These are phyloP conservation scores for Mycena galopus DNA, from an alignment of 768 basidiomycete genomes.

Conservation along the genomic window DNA sequence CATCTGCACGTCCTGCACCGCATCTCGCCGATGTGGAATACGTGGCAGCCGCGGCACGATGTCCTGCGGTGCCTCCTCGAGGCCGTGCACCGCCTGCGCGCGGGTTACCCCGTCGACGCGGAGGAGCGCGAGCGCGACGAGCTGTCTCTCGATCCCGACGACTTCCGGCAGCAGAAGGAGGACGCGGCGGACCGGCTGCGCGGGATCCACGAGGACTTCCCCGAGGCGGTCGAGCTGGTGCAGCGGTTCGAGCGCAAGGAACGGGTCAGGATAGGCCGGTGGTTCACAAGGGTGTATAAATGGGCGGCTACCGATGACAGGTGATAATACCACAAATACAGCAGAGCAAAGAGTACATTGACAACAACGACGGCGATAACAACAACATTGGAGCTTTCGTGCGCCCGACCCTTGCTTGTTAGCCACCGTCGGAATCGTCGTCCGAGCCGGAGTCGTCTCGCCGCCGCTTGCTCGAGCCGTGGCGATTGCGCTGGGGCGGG, in stretches of 20 bases:
- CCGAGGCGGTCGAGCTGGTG: slow-evolving; percentile 54
- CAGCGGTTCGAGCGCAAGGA: slow-evolving; percentile 34
- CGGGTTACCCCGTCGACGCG: slow-evolving; percentile 62
- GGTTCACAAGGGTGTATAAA: slow-evolving; percentile 29
- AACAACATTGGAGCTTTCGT: slow-evolving; percentile 3
- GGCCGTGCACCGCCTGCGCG: slow-evolving; percentile 61
- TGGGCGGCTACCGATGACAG: slow-evolving; percentile 22
- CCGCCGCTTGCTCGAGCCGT: slow-evolving; percentile 78
- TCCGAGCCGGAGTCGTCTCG: slow-evolving; percentile 74
- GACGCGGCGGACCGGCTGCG: slow-evolving; percentile 57
- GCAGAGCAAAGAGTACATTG: slow-evolving; percentile 19
- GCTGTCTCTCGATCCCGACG: slow-evolving; percentile 37
- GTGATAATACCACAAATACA: slow-evolving; percentile 26
- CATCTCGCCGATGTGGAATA: slow-evolving; percentile 72
- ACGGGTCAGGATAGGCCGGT: slow-evolving; percentile 27
- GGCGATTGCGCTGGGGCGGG: slow-evolving; percentile 77
- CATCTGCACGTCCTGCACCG: slow-evolving; percentile 72
- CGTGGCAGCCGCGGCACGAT: slow-evolving; percentile 73
- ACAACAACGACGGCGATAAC: slow-evolving; percentile 13
- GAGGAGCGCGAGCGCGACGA: slow-evolving; percentile 42
- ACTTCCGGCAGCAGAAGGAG: not conserved
- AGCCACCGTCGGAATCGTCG: slow-evolving; percentile 74
- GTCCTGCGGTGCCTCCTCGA: slow-evolving; percentile 62
- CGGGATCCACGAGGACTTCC: slow-evolving; percentile 64
- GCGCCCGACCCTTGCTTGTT: not conserved